Evolutionary conservation across 108 stramenopile genomes (phyloP), one percentile per base, ranked within the genome.

Genomic region (Nitzschia sp.): DNA sequence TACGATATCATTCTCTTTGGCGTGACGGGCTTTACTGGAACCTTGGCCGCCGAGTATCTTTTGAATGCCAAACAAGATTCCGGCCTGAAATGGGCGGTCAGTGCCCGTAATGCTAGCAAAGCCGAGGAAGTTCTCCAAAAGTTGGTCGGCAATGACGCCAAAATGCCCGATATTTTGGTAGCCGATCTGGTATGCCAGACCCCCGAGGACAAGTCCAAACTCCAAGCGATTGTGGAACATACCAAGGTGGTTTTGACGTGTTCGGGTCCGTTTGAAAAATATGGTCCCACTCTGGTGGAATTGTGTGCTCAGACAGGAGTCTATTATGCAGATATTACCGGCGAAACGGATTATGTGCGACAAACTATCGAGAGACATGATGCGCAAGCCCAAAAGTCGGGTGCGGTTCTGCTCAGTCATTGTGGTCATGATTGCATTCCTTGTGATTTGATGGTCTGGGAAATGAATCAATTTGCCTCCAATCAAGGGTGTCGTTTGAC

Each of bases 311-410:
- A 80, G 34, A 69, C 76, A 57, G 97, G 97, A 4, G 91, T 91
- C 0, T 82, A 96, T 68, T 97, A 95, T 77, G 76, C 68, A 6
- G 99, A 99, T 72, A 95, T 97, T 54, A 98, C 98, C 0, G 97
- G 97, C 8, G 97, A 98, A 76, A 70, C 81, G 0, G 66, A 66
- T 24, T 98, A 94, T 95, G 86, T 87, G 38, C 78, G 82, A 58
- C 57, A 80, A 26, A 95, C 93, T 89, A 91, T 85, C 36, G 71
- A 55, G 31, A 51, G 70, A 33, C 86, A 86, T 45, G 85, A 86
- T 30, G 71, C 60, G 8, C 63, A 35, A 0, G 95, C 97, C 17
- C 56, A 76, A 54, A 29, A 66, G 19, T 78, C 93, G 0, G 96
- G 96, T 5, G 91, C 91, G 8, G 77, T 66, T n/a, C 79, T 98